phyloP scores from a whole-genome alignment of 2,329 filamentous ascomycete species.

The Penicillium polonicum region DNA sequence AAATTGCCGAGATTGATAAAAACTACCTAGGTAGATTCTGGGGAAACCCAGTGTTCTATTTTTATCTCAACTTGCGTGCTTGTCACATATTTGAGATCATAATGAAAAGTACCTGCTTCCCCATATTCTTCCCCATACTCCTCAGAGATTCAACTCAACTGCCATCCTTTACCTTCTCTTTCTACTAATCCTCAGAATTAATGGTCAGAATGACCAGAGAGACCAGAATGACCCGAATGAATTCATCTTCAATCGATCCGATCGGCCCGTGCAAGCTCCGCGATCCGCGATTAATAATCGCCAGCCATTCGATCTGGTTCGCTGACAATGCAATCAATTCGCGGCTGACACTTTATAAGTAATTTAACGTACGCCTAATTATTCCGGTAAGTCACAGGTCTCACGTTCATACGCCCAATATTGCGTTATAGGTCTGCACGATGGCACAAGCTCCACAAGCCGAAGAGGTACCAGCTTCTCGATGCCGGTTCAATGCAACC shows the following conservation, averaged over 20 bases:
- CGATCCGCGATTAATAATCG: constrained; percentile 22
- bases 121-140: not conserved
- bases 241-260: not conserved
- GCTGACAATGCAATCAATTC: constrained; percentile 7
- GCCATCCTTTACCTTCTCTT: not conserved
- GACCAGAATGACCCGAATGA: not conserved
- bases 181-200: not conserved
- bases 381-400: not conserved
- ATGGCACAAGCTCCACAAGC: constrained; percentile 10
- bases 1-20: not conserved
- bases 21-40: too few species aligned
- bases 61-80: not conserved
- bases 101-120: not conserved
- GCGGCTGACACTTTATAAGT: constrained; percentile 1
- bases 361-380: constrained; percentile 9
- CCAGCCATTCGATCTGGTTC: constrained; percentile 11
- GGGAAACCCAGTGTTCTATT: not conserved
- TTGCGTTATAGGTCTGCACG: constrained; percentile 1
- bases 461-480: constrained; percentile 6
- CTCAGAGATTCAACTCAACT: not conserved
- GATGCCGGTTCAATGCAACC: constrained; percentile 17
- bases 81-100: not conserved
- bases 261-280: constrained; percentile 3
- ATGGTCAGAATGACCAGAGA: not conserved
- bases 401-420: not conserved